A percentile compares a stretch with the other conserved stretches of the same genome.
These are phyloP conservation scores for Flueggea neowawraea DNA, from an alignment of 441 rosid genomes.

Conservation along the genomic window DNA sequence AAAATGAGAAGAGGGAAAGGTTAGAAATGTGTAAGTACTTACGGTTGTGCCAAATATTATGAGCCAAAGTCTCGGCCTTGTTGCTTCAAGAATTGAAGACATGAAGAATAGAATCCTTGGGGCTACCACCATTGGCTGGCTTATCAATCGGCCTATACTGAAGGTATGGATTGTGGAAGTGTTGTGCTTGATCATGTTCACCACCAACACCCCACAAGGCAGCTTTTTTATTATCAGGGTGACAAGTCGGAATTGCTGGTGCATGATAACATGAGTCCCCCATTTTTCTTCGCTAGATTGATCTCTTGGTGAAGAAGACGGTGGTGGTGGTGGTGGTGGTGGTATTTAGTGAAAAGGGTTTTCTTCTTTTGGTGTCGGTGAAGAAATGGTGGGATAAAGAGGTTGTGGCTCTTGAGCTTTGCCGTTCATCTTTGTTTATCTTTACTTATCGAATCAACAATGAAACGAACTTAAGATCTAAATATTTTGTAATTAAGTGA, in stretches of 20 bases:
- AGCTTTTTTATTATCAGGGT: conserved; percentile 77
- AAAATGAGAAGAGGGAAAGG: too few relatives aligned
- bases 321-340: too few relatives aligned
- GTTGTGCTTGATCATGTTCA: conserved; percentile 47
- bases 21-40: conserved; percentile 15
- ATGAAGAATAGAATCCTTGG: conserved; percentile 60
- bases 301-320: too few relatives aligned
- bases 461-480: too few relatives aligned
- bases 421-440: too few relatives aligned
- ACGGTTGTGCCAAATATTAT: conserved; percentile 84
- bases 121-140: conserved; percentile 31
- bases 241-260: conserved; percentile 68
- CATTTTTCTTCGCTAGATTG: conserved; percentile 33
- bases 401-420: too few relatives aligned
- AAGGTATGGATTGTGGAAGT: conserved; percentile 52
- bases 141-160: conserved; percentile 57
- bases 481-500: too few relatives aligned
- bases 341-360: too few relatives aligned
- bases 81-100: conserved; percentile 71
- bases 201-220: conserved; percentile 84
- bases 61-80: conserved; percentile 69
- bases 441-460: too few relatives aligned
- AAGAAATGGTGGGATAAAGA: too few relatives aligned
- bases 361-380: too few relatives aligned
- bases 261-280: conserved; percentile 81